phyloP scores from a whole-genome alignment of 1,284 basidiomycete genomes.

The Apiotrichum brassicae region DNA sequence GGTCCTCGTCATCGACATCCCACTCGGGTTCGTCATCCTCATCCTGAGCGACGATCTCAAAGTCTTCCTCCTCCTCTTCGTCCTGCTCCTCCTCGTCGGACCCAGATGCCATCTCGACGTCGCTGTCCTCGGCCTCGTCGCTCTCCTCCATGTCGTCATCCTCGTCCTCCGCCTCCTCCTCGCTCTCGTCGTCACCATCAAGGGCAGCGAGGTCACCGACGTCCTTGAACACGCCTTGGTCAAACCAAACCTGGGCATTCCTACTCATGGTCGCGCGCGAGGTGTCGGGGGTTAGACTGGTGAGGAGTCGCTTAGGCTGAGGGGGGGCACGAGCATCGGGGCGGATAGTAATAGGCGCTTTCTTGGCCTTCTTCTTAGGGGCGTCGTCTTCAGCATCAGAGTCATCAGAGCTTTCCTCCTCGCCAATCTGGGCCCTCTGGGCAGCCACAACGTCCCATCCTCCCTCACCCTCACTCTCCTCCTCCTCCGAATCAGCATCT shows the following conservation, averaged over 20 bases:
- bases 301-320: slow-evolving; percentile 42
- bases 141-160: slow-evolving; percentile 41
- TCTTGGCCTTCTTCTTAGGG: slow-evolving; percentile 16
- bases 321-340: slow-evolving; percentile 19
- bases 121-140: slow-evolving; percentile 45
- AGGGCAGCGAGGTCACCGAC: slow-evolving; percentile 56
- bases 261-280: slow-evolving; percentile 47
- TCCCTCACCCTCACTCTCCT: slow-evolving; percentile 53
- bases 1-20: slow-evolving; percentile 72
- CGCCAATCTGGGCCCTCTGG: slow-evolving; percentile 56
- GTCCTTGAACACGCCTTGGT: slow-evolving; percentile 85
- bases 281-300: slow-evolving; percentile 33
- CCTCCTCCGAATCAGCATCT: slow-evolving; percentile 52
- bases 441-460: slow-evolving; percentile 69
- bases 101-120: slow-evolving; percentile 31
- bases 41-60: slow-evolving; percentile 66
- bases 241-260: slow-evolving; percentile 78
- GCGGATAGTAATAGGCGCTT: slow-evolving; percentile 15
- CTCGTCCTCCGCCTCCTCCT: slow-evolving; percentile 48
- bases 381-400: slow-evolving; percentile 28
- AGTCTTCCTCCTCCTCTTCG: slow-evolving; percentile 51
- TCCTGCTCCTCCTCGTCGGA: slow-evolving; percentile 18
- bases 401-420: slow-evolving; percentile 50
- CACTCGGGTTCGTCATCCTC: slow-evolving; percentile 60
- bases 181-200: slow-evolving; percentile 50